Conservation (phyloP, 176 grass and related monocot genomes). For the Oropetium thomaeum region DNA sequence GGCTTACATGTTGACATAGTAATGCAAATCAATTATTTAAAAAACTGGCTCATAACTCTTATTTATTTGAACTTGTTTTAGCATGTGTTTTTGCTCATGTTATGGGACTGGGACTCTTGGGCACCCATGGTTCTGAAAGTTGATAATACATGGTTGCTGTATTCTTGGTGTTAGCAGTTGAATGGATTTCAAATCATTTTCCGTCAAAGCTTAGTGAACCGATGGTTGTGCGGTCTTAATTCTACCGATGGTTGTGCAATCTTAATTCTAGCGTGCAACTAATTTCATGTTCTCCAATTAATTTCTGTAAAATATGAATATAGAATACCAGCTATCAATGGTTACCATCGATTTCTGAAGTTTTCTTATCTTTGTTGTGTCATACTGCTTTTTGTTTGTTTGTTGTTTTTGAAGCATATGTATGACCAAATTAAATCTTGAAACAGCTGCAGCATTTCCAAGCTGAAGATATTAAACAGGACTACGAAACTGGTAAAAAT, state of each 20-base stretch:
- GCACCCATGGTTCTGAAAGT: background rate
- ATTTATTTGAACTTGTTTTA: background rate
- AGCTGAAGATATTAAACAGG: conserved; percentile 89
- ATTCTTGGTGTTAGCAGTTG: background rate
- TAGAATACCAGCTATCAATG: background rate
- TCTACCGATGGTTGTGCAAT: background rate
- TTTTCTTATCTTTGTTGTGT: conserved; percentile 8
- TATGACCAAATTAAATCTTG: conserved; percentile 34
- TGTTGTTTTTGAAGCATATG: conserved; percentile 30
- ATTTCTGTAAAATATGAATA: background rate
- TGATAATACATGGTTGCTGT: background rate
- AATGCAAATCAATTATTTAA: background rate
- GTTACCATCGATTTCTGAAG: background rate
- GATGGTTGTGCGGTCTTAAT: background rate
- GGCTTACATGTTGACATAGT: background rate
- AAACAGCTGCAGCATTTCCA: conserved; percentile 80
- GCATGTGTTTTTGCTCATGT: background rate
- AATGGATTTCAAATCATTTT: conserved; percentile 2
- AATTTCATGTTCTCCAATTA: background rate
- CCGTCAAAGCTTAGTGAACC: background rate
- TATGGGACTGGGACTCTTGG: background rate
- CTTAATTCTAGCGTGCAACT: background rate
- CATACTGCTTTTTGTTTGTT: background rate
- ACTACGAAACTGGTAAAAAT: conserved; percentile 95
- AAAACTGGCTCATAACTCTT: background rate